Percentiles rank a stretch among this genome's conserved stretches.
Evolutionary conservation across 768 basidiomycete genomes (phyloP).

Genomic region (Naganishia onofrii): DNA sequence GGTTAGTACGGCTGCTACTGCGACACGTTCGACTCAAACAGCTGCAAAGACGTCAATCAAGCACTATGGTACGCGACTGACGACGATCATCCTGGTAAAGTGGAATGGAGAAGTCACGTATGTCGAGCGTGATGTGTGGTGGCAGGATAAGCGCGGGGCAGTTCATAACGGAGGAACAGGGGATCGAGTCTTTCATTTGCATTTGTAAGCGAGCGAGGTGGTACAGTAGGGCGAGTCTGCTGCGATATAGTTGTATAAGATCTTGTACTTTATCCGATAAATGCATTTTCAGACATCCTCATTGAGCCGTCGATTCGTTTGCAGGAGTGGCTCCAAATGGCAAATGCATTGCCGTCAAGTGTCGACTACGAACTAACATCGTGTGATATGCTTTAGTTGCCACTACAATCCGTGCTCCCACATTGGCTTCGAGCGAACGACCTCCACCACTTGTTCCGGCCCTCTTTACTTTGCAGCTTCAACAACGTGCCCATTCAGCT

Average conservation of each 20-base stretch:
- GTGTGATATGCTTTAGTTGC: too few species aligned
- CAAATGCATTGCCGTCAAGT: too few species aligned
- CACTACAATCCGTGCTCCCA: too few species aligned
- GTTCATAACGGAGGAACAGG: constrained; percentile 31
- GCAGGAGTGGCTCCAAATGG: too few species aligned
- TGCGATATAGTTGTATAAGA: neutral
- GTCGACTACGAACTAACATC: too few species aligned
- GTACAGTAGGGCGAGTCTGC: neutral
- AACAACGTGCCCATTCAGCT: constrained; percentile 53
- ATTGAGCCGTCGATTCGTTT: too few species aligned
- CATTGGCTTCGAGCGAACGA: too few species aligned
- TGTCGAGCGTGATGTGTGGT: constrained; percentile 44
- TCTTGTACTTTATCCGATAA: too few species aligned
- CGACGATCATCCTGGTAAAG: constrained; percentile 46
- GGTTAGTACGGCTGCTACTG: neutral
- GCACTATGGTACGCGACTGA: constrained; percentile 46
- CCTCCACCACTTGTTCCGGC: constrained; percentile 27
- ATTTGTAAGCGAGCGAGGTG: constrained; percentile 27
- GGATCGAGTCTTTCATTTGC: constrained; percentile 23
- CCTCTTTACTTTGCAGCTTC: constrained; percentile 48
- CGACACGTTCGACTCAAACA: neutral
- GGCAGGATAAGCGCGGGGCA: constrained; percentile 33
- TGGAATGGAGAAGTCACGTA: constrained; percentile 42
- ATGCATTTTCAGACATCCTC: too few species aligned
- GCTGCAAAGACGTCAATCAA: constrained; percentile 5